Percentiles rank a stretch among this genome's conserved stretches.
Evolutionary conservation across 176 grass and related monocot species (phyloP).

Genomic region (Musa schizocarpa): DNA sequence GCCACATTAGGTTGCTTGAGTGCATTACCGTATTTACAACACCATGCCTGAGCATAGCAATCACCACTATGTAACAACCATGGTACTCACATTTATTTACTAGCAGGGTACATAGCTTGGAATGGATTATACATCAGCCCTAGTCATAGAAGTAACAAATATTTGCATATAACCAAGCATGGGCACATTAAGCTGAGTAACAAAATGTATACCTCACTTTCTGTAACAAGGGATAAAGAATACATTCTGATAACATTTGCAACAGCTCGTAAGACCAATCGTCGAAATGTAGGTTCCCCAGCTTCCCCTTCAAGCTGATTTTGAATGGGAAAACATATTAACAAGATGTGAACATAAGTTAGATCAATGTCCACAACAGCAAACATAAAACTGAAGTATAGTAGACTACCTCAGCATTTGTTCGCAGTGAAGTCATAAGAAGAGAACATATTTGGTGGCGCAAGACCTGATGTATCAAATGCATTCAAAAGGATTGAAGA

Average conservation of each 20-base stretch:
- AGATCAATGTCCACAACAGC: slow-evolving; percentile 11
- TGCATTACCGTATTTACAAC: too few relatives aligned
- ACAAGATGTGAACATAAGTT: slow-evolving; percentile 7
- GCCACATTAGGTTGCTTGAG: too few relatives aligned
- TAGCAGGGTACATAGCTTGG: too few relatives aligned
- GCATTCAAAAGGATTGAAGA: neutral
- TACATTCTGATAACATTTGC: slow-evolving; percentile 97
- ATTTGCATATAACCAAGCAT: too few relatives aligned
- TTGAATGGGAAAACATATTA: slow-evolving; percentile 25
- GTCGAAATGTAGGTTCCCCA: slow-evolving; percentile 82
- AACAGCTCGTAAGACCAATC: slow-evolving; percentile 91
- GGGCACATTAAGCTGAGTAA: neutral
- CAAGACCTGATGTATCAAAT: slow-evolving; percentile 47
- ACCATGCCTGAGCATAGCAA: too few relatives aligned
- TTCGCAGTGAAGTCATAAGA: slow-evolving; percentile 97
- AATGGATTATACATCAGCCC: too few relatives aligned
- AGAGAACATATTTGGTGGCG: slow-evolving; percentile 95
- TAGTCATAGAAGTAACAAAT: too few relatives aligned
- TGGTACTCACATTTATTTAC: too few relatives aligned
- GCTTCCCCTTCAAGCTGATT: slow-evolving; percentile 89
- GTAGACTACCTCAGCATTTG: slow-evolving; percentile 72
- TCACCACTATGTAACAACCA: too few relatives aligned
- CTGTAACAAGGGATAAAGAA: slow-evolving; percentile 88
- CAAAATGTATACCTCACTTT: slow-evolving; percentile 64
- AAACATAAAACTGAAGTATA: slow-evolving; percentile 6